These are phyloP conservation scores for Talaromyces proteolyticus DNA, from an alignment of 495 filamentous ascomycete species.

Conservation along the genomic window DNA sequence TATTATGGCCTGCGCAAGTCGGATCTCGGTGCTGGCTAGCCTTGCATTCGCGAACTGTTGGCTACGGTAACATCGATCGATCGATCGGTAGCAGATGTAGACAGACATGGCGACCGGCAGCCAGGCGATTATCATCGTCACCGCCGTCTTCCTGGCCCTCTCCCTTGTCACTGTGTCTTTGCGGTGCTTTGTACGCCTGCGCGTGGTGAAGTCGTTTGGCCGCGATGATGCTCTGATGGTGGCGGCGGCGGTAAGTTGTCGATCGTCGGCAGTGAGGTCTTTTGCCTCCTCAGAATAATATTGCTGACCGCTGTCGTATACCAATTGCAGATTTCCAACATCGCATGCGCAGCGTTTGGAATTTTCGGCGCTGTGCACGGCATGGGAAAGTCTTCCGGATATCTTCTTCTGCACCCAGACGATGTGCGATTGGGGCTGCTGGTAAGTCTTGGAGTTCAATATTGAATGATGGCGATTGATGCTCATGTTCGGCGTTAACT, in stretches of 20 bases:
- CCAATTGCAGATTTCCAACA: slow-evolving; percentile 14
- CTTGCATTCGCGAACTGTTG: too few species aligned
- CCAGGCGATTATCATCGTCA: slow-evolving; percentile 21
- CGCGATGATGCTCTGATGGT: slow-evolving; percentile 29
- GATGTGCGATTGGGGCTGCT: slow-evolving; percentile 18
- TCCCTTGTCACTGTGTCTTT: slow-evolving; percentile 18
- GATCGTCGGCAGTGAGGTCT: too few species aligned
- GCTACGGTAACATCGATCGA: too few species aligned
- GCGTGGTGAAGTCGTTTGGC: slow-evolving; percentile 21
- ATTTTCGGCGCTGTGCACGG: slow-evolving; percentile 23
- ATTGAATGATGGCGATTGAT: not conserved
- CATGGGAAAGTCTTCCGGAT: slow-evolving; percentile 18
- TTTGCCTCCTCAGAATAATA: too few species aligned
- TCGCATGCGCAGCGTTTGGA: slow-evolving; percentile 21
- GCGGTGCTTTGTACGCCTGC: slow-evolving; percentile 25
- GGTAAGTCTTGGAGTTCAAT: slow-evolving; percentile 11
- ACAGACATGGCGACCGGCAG: slow-evolving; percentile 12
- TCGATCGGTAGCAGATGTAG: not conserved
- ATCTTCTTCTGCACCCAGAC: slow-evolving; percentile 16
- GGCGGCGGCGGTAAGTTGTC: slow-evolving; percentile 24
- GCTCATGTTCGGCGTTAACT: not conserved
- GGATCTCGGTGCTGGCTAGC: too few species aligned
- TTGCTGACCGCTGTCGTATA: not conserved
- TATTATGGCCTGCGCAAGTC: too few species aligned
- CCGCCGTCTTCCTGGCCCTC: slow-evolving; percentile 23